Evolutionary conservation across 352 stramenopile genomes (phyloP).

Genomic region (Phytophthora fragariaefolia): DNA sequence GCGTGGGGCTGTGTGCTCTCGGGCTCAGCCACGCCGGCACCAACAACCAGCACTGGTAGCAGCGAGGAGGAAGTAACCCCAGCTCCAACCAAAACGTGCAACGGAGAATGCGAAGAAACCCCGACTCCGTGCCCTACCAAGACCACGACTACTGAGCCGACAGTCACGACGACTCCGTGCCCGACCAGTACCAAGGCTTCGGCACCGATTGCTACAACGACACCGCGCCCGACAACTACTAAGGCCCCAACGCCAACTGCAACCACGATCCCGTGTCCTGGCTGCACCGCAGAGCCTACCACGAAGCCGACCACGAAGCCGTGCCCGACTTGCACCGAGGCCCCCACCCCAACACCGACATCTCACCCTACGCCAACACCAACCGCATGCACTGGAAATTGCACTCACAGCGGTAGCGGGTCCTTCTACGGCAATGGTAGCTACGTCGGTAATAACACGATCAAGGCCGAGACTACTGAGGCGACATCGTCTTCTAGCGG

Average conservation of each 20-base stretch:
- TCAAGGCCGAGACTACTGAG: conserved; percentile 10
- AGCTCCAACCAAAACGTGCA: conserved; percentile 3
- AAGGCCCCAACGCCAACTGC: conserved; percentile 6
- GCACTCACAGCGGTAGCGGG: conserved; percentile 12
- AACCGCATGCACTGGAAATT: conserved; percentile 19
- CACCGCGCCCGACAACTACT: conserved; percentile 9
- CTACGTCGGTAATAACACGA: conserved; percentile 12
- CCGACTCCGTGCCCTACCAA: conserved; percentile 6
- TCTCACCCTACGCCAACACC: conserved; percentile 17
- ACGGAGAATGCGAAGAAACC: conserved; percentile 8
- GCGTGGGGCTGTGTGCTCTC: conserved; percentile 63
- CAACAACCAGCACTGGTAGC: conserved; percentile 20
- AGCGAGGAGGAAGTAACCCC: conserved; percentile 7
- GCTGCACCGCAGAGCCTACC: conserved; percentile 3
- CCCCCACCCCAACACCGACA: conserved; percentile 1
- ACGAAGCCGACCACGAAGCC: conserved; percentile 1
- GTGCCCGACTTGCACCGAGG: conserved; percentile 7
- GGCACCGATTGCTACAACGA: background rate
- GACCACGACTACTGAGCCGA: background rate
- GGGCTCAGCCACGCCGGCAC: conserved; percentile 29
- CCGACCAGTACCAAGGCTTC: conserved; percentile 9
- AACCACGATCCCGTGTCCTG: conserved; percentile 3
- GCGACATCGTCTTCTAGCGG: conserved; percentile 12
- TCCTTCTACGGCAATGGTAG: background rate
- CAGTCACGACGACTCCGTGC: too few relatives aligned